Evolutionary conservation across 1,139 yeast species (phyloP), one percentile per base, ranked within the genome.

Genomic region (Arxiozyma slooffiae): DNA sequence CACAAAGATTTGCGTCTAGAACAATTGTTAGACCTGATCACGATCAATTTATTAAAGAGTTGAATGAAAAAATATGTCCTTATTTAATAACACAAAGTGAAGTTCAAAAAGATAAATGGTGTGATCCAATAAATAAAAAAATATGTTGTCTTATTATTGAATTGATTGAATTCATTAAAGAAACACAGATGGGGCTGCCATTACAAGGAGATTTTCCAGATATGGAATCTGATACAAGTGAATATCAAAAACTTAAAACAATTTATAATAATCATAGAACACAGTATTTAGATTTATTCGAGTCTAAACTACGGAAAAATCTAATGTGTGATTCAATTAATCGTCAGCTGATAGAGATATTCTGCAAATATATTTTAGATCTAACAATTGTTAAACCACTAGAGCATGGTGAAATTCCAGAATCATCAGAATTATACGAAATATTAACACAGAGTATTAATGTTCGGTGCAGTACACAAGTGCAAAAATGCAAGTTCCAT

Each of bases 121-220:
- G 40, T 41, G 57, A 55, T 38, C 42, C 40, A 3, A 47, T 49
- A 24, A 60, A 59, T 50, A 21, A 70, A 45, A 66, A 73, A 8
- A 83, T 88, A 58, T 85, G 95, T 94, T 64, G 77, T 2, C 72
- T 82, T 21, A 73, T 79, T 0, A 70, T 68, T 37, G 84, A 90
- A 0, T 68, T 90, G 48, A 69, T 74, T 38, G 56, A 58, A 4
- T 90, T 80, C 63, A 72, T 81, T 7, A 56, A 58, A 0, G 54
- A 59, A 5, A 67, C 72, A 52, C 34, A 71, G n/a, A 67, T 71
- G 3, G 61, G 66, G 21, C 11, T 50, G 14, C 55, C 54, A 3
- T 69, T 88, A 2, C 74, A 84, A 2, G 96, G 96, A 0, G 76
- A 72, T 1, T 63, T 90, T 14, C 96, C 96, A 0, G 97, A 90